Evolutionary conservation across 176 grass and related monocot species (phyloP).

Genomic region (Bolboschoenus planiculmis): DNA sequence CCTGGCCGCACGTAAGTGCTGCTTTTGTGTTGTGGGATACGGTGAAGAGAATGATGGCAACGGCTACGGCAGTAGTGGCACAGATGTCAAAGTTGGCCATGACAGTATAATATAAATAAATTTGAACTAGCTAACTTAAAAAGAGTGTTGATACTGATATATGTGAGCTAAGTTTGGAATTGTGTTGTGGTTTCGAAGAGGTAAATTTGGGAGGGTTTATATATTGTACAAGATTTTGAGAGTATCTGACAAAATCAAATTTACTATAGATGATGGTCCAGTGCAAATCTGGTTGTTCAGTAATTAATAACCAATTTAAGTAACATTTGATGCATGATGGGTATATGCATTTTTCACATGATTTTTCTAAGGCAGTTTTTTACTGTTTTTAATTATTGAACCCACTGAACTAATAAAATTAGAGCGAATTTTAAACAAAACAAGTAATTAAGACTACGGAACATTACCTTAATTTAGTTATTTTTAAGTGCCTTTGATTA

Average conservation of each 20-base stretch:
- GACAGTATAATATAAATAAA: not conserved
- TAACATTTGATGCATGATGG: not conserved
- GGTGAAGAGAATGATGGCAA: not conserved
- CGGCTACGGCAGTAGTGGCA: not conserved
- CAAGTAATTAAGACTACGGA: too few species aligned
- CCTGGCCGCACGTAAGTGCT: not conserved
- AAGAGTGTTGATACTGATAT: not conserved
- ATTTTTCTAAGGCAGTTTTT: not conserved
- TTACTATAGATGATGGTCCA: not conserved
- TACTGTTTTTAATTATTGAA: not conserved
- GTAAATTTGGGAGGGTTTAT: not conserved
- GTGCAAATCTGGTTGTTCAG: not conserved
- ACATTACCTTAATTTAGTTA: too few species aligned
- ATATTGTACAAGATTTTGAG: not conserved
- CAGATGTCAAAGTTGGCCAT: slow-evolving; percentile 16
- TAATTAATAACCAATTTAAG: not conserved
- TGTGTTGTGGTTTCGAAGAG: not conserved
- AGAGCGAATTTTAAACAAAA: not conserved
- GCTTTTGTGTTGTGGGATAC: not conserved
- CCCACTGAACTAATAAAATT: not conserved
- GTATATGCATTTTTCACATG: not conserved
- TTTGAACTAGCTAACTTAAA: not conserved
- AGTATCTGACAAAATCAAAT: not conserved
- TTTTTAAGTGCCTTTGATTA: too few species aligned
- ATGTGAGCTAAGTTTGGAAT: not conserved